Base-by-base conservation (phyloP, 2,329 filamentous ascomycete species). In the Rugonectria rugulosa region DNA sequence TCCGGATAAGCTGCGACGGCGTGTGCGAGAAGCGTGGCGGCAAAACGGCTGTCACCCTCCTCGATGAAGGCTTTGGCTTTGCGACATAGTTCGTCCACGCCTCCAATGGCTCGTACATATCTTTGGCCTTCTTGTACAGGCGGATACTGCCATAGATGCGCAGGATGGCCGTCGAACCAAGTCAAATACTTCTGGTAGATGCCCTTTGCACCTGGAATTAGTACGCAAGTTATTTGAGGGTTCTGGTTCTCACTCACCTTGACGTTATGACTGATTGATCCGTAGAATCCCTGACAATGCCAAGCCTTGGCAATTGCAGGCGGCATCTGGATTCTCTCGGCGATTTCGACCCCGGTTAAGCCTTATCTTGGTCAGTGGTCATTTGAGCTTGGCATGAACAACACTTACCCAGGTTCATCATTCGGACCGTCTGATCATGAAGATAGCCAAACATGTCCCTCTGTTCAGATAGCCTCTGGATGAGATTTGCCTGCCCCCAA, bases 361-460 rank as follows among this genome's bases (percentile, higher is more conserved):
- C 75, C 75, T 10, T 27, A n/a, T 59, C 11, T 29, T 20, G 6
- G 29, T 50, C 17, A 50, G 47, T 11, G 9, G 17, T 3, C 1
- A 4, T 5, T n/a, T 15, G 23, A 4, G 9, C 3, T 6, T n/a
- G 14, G 8, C 15, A 10, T 15, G 7, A 3, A n/a, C n/a, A 12
- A 12, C 8, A 3, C 21, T 1, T 42, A 50, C 47, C 47, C 11
- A 43, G 29, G 48, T 77, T 77, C 58, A 77, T 67, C 62, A 72
- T 59, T 2, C 74, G 68, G 7, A 77, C 53, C 0, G 75, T 77
- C 55, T 78, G 72, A 42, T 78, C 70, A 56, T 77, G 72, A 11
- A 77, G 21, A 43, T 73, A 77, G 1, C 61, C 72, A 52, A 78
- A 77, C 14, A 74, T 50, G 56, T 77, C 74, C n/a, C 75, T 57